These are phyloP conservation scores for Globisporangium perplexum DNA, from an alignment of 352 stramenopile genomes.

Conservation along the genomic window DNA sequence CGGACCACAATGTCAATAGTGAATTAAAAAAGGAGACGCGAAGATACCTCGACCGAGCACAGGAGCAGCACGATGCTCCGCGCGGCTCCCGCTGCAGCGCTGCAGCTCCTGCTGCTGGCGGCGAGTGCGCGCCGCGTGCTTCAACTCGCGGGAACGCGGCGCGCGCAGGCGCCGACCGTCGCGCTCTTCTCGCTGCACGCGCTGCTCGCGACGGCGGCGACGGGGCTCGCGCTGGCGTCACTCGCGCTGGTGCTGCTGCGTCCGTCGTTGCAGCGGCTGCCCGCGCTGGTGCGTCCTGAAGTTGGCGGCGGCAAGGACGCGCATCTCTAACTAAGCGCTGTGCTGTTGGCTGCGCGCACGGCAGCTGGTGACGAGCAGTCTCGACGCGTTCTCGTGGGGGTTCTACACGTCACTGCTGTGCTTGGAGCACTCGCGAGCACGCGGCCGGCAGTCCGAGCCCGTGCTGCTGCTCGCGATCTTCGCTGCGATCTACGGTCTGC, in stretches of 20 bases:
- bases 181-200: conserved; percentile 25
- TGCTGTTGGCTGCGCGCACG: not conserved
- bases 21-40: too few relatives aligned
- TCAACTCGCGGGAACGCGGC: conserved; percentile 12
- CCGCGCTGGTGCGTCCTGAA: conserved; percentile 27
- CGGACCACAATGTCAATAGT: not conserved
- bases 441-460: not conserved
- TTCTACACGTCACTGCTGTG: conserved; percentile 15
- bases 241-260: conserved; percentile 16
- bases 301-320: too few relatives aligned
- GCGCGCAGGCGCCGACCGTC: not conserved
- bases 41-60: too few relatives aligned
- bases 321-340: not conserved
- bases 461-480: conserved; percentile 14
- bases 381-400: conserved; percentile 12
- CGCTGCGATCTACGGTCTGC: conserved; percentile 11
- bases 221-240: conserved; percentile 18
- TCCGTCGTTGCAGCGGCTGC: conserved; percentile 17
- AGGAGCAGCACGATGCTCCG: not conserved
- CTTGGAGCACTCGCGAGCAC: conserved; percentile 7
- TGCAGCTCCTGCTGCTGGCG: conserved; percentile 28
- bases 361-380: conserved; percentile 13
- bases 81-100: conserved; percentile 18
- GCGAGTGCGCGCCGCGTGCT: conserved; percentile 36
- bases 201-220: conserved; percentile 18